Conservation (phyloP, 2,329 filamentous ascomycete species). For the Calycina herbarum region DNA sequence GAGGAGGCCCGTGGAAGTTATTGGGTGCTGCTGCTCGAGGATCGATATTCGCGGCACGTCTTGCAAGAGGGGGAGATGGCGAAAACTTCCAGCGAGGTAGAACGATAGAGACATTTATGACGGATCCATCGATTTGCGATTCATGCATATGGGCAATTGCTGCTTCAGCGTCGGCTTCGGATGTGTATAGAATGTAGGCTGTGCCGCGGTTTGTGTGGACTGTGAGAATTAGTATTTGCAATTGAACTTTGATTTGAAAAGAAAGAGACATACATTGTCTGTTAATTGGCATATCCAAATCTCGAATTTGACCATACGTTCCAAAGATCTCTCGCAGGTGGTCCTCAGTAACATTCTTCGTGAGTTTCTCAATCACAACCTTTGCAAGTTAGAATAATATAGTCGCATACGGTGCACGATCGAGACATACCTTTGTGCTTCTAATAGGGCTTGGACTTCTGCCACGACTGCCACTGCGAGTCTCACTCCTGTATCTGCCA, state of each 20-base stretch:
- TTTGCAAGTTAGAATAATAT: slow-evolving; percentile 42
- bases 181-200: slow-evolving; percentile 83
- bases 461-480: slow-evolving; percentile 35
- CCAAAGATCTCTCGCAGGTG: slow-evolving; percentile 93
- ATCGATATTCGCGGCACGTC: slow-evolving; percentile 60
- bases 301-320: slow-evolving; percentile 79
- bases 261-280: slow-evolving; percentile 63
- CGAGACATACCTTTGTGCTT: slow-evolving; percentile 52
- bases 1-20: slow-evolving; percentile 29
- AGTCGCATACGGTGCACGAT: slow-evolving; percentile 10
- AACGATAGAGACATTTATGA: slow-evolving; percentile 40
- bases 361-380: slow-evolving; percentile 95
- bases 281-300: slow-evolving; percentile 89
- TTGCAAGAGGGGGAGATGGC: slow-evolving; percentile 70
- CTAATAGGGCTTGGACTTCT: slow-evolving; percentile 41
- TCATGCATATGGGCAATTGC: slow-evolving; percentile 98
- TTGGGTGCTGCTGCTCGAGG: slow-evolving; percentile 43
- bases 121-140: slow-evolving; percentile 58
- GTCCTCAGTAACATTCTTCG: slow-evolving; percentile 87
- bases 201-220: slow-evolving; percentile 89
- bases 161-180: slow-evolving; percentile 76
- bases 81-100: slow-evolving; percentile 63
- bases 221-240: slow-evolving; percentile 39
- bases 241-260: background rate
- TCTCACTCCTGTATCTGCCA: slow-evolving; percentile 35